These are phyloP conservation scores for Kwoniella shivajii DNA, from an alignment of 1,284 basidiomycete species.

Conservation along the genomic window DNA sequence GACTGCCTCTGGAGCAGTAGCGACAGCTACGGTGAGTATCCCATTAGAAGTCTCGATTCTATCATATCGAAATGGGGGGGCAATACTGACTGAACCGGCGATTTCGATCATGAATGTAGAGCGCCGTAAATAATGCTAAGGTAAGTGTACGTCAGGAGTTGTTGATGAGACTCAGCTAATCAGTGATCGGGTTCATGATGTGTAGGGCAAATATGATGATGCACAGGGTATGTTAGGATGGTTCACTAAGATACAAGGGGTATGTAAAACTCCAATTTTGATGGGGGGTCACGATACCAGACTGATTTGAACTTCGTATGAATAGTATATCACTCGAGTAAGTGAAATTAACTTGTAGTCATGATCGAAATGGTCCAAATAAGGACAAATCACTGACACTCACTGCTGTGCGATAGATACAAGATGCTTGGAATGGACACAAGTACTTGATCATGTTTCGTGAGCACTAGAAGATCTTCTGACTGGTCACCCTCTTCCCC, in stretches of 20 bases:
- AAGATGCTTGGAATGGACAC: constrained; percentile 19
- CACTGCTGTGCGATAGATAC: constrained; percentile 11
- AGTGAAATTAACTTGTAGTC: neutral
- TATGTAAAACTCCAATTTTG: constrained; percentile 2
- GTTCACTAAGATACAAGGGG: constrained; percentile 13
- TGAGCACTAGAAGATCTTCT: constrained; percentile 2
- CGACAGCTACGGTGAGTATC: constrained; percentile 12
- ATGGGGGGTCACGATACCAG: neutral
- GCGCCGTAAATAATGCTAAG: constrained; percentile 1
- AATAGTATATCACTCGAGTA: constrained; percentile 15
- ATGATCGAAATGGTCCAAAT: neutral
- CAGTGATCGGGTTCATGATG: neutral
- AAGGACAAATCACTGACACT: neutral
- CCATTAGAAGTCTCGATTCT: too few species aligned
- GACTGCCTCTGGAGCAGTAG: constrained; percentile 9
- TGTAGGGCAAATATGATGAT: constrained; percentile 9
- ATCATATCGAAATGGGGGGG: neutral
- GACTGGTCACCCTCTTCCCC: neutral
- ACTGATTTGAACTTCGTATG: neutral
- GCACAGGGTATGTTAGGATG: constrained; percentile 15
- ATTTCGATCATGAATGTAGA: neutral
- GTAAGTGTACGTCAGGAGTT: neutral
- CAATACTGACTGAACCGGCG: neutral
- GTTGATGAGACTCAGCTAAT: neutral
- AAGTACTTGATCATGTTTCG: constrained; percentile 17